phyloP scores from a whole-genome alignment of 192 early-diverging fungal genomes.

The Mortierella alpina region DNA sequence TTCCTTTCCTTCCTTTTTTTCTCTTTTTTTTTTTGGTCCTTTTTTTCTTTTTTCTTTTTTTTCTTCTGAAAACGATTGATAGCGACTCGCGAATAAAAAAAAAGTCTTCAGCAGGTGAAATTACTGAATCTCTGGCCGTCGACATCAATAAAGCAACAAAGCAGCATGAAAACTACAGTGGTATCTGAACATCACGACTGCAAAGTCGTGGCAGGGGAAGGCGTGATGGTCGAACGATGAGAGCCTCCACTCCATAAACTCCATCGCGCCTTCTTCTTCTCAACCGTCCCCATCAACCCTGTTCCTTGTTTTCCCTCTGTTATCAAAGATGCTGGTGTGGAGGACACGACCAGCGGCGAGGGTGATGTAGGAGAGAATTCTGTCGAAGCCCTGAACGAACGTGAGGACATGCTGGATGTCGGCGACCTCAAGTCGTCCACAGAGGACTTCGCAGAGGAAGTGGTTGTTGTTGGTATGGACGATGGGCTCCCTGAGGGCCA shows the following conservation, averaged over 20 bases:
- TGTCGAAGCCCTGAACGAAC: neutral
- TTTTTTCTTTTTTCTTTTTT: neutral
- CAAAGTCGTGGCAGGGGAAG: neutral
- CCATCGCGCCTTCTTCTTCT: constrained; percentile 30
- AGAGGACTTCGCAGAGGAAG: constrained; percentile 1
- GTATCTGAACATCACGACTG: no score
- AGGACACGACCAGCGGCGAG: neutral
- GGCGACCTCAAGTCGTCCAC: neutral
- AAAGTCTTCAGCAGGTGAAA: neutral
- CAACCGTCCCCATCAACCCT: neutral
- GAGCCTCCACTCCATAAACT: constrained; percentile 27
- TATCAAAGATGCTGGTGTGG: neutral
- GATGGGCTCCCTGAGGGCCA: neutral
- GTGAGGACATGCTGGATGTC: constrained; percentile 7
- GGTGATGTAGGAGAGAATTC: constrained; percentile 5
- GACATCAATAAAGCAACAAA: no score
- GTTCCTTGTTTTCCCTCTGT: neutral
- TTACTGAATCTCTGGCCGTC: neutral
- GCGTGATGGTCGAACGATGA: no score
- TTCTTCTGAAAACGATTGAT: neutral
- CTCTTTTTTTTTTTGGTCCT: neutral
- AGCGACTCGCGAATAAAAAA: neutral
- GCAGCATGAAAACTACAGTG: no score
- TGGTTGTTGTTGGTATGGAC: constrained; percentile 2
- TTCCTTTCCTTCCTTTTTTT: neutral